Base-by-base conservation (phyloP, 2,329 filamentous ascomycete genomes). In the Talaromyces rugulosus region DNA sequence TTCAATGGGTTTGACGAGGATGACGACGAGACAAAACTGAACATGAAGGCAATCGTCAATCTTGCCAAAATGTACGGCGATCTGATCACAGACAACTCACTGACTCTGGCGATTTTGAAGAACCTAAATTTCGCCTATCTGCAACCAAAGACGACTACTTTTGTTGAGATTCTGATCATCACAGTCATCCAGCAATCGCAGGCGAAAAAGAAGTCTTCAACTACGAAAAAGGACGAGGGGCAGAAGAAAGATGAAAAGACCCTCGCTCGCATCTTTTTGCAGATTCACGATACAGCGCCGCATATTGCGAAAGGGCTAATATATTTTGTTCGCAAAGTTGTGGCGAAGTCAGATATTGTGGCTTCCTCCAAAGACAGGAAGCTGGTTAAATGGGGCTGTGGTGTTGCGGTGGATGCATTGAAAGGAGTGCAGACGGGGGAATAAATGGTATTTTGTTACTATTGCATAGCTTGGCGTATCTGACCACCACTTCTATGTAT, bases 91-190 rank as follows among this genome's bases (percentile, higher is more conserved):
- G 84, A 87, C 40, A 83, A 82, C n/a, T 80, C 78, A 0, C 70
- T 90, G 23, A 79, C 80, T 2, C 77, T 91, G n/a, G 77, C 80
- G 31, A 76, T 83, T 59, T 70, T 88, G 34, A 88, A 85, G 68
- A 81, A 77, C 16, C 83, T 98, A 52, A 92, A 95, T 66, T 85
- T 97, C 59, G 85, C 87, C 0, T 91, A 90, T 66, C 76, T 96
- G 57, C 90, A 92, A 71, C 79, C 85, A 7, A 92, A 89, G 76
- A 91, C 91, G 0, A 87, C 84, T 61, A 85, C 85, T 28, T 95
- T 98, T 71, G 82, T 93, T 53, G 92, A 97, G 74, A 80, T 95
- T 7, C 77, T 97, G 66, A 81, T 98, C 16, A 87, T 95, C 56
- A 89, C 87, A 1, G 76, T 92, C 12, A 85, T 98, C 34, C 82